A percentile compares a stretch with the other conserved stretches of the same genome.
These are phyloP conservation scores for Raphanus hybrid DNA, from an alignment of 441 rosid genomes.

Conservation along the genomic window DNA sequence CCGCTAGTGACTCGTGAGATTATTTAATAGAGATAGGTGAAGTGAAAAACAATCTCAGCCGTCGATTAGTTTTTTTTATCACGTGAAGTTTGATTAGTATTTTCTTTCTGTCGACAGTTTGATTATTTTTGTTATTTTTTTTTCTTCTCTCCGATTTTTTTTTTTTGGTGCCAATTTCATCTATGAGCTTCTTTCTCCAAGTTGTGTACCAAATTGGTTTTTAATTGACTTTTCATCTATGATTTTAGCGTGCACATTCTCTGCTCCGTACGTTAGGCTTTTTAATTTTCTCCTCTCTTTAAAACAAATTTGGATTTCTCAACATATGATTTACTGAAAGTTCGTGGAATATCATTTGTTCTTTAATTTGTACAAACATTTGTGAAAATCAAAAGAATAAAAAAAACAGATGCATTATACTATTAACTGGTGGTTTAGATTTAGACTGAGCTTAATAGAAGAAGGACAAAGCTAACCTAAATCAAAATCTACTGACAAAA, in stretches of 20 bases:
- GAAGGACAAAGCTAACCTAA: neutral
- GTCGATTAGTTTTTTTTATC: slow-evolving; percentile 28
- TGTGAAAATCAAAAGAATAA: neutral
- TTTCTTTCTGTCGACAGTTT: neutral
- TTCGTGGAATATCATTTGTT: neutral
- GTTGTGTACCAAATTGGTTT: slow-evolving; percentile 28
- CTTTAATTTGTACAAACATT: neutral
- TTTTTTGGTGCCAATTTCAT: neutral
- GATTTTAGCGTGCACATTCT: slow-evolving; percentile 2
- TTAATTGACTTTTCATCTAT: slow-evolving; percentile 31
- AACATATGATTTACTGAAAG: neutral
- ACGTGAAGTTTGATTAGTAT: slow-evolving; percentile 18
- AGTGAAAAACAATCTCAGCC: slow-evolving; percentile 22
- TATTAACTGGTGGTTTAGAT: neutral
- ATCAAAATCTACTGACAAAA: neutral
- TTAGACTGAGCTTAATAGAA: neutral
- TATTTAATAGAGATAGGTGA: neutral
- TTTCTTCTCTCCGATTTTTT: neutral
- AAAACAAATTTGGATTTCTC: slow-evolving; percentile 2
- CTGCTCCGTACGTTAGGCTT: neutral
- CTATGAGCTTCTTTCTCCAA: neutral
- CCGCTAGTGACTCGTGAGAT: slow-evolving; percentile 1
- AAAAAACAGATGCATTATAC: neutral
- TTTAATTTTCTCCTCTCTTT: neutral
- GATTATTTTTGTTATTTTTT: neutral